Conservation (phyloP, 805 yeast genomes). For the Candida maltosa region DNA sequence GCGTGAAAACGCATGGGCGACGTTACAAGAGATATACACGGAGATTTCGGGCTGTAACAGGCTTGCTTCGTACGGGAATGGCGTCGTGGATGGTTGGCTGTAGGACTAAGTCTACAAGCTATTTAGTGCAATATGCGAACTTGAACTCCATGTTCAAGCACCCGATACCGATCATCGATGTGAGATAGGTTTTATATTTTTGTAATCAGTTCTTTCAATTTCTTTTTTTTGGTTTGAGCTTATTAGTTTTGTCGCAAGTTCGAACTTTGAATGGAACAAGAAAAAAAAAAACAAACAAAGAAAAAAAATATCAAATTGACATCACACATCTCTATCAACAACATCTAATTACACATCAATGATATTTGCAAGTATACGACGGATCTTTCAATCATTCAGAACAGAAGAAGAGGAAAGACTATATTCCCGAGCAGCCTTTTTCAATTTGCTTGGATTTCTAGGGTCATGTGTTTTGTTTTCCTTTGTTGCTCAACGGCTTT, state of each 20-base stretch:
- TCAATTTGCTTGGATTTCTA: conserved; percentile 73
- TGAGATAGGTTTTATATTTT: conserved; percentile 35
- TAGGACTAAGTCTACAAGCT: conserved; percentile 30
- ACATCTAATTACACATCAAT: conserved; percentile 23
- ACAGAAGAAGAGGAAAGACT: conserved; percentile 82
- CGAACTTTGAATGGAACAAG: conserved; percentile 1
- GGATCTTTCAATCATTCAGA: conserved; percentile 77
- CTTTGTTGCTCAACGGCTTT: conserved; percentile 64
- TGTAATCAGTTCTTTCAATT: conserved; percentile 1
- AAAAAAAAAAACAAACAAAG: not conserved
- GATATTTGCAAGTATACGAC: conserved; percentile 72
- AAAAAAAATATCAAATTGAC: not conserved
- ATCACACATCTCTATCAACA: conserved; percentile 33
- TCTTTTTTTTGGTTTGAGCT: conserved; percentile 3
- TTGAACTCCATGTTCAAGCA: conserved; percentile 28
- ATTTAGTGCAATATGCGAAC: conserved; percentile 64
- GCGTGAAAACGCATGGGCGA: conserved; percentile 58
- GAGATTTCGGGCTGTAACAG: not conserved
- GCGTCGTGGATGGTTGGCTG: conserved; percentile 56
- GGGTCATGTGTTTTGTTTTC: conserved; percentile 81
- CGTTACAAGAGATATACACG: conserved; percentile 50
- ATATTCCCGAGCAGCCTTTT: conserved; percentile 74
- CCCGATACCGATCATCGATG: conserved; percentile 64
- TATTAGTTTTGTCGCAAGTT: conserved; percentile 4
- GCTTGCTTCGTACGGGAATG: conserved; percentile 43